These are phyloP conservation scores for Solidago caesia DNA, from an alignment of 129 eudicot species.

Conservation along the genomic window DNA sequence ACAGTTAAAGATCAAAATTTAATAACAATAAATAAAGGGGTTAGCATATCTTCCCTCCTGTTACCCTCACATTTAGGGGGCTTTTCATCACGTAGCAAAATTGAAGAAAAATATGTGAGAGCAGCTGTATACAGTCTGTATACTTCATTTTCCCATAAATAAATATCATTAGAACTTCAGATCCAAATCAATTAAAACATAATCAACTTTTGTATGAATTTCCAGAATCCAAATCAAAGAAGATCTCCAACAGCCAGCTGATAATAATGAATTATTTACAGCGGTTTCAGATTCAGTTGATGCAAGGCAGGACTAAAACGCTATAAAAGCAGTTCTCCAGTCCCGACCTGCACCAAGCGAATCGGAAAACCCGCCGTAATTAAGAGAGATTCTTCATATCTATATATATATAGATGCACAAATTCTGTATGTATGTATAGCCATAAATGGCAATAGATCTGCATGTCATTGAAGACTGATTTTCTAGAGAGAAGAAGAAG, in stretches of 20 bases:
- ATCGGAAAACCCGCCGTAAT: slow-evolving; percentile 39
- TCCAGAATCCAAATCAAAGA: slow-evolving; percentile 7
- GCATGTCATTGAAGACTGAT: slow-evolving; percentile 8
- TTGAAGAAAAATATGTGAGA: too few species aligned
- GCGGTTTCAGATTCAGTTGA: slow-evolving; percentile 56
- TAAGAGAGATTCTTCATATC: neutral
- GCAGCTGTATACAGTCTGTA: too few species aligned
- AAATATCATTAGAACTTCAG: neutral
- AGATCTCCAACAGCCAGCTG: neutral
- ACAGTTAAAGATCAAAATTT: neutral
- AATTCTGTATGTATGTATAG: neutral
- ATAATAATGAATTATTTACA: slow-evolving; percentile 12
- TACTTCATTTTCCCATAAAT: neutral
- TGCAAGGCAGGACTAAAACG: slow-evolving; percentile 47
- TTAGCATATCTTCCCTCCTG: too few species aligned
- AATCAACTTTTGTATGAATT: neutral
- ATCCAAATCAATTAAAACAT: slow-evolving; percentile 15
- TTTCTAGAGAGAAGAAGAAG: slow-evolving; percentile 10
- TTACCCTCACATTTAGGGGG: too few species aligned
- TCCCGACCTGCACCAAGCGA: slow-evolving; percentile 99
- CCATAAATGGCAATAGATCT: slow-evolving; percentile 10
- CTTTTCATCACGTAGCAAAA: too few species aligned
- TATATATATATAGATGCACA: neutral
- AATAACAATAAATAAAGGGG: neutral
- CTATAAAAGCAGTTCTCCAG: slow-evolving; percentile 24